These are phyloP conservation scores for Neophaeococcomyces aloes DNA, from an alignment of 2,329 filamentous ascomycete species.

Conservation along the genomic window DNA sequence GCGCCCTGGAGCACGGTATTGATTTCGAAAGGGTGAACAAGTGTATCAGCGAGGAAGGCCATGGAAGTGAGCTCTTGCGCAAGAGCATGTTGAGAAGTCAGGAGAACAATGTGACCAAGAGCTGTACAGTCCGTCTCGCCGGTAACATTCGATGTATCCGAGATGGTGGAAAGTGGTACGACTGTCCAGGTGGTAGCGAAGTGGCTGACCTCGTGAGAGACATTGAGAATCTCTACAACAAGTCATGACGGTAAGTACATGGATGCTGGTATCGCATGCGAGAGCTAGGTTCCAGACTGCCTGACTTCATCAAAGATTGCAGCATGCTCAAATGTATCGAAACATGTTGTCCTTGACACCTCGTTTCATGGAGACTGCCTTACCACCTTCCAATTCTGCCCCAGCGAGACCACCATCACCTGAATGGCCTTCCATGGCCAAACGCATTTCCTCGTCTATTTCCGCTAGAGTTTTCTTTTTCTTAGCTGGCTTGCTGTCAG, in stretches of 20 bases:
- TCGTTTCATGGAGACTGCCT: constrained; percentile 61
- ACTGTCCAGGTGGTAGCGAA: constrained; percentile 27
- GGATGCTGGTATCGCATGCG: background rate
- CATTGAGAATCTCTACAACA: constrained; percentile 58
- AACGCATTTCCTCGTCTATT: constrained; percentile 54
- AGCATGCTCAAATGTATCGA: constrained; percentile 20
- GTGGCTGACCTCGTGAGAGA: constrained; percentile 58
- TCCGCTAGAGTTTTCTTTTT: constrained; percentile 31
- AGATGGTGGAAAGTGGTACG: constrained; percentile 50
- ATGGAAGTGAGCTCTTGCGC: constrained; percentile 40
- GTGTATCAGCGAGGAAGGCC: constrained; percentile 55
- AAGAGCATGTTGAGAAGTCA: constrained; percentile 42
- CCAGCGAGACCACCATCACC: constrained; percentile 62
- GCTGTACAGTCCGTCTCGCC: constrained; percentile 70
- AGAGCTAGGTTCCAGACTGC: background rate
- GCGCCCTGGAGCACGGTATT: constrained; percentile 81
- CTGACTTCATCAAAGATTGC: background rate
- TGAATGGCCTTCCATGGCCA: constrained; percentile 55
- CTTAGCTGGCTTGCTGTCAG: background rate
- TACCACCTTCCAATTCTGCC: constrained; percentile 64
- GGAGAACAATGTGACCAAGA: constrained; percentile 55
- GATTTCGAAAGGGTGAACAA: constrained; percentile 71
- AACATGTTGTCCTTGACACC: constrained; percentile 71
- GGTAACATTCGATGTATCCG: constrained; percentile 73
- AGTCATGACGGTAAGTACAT: constrained; percentile 21